Base-by-base conservation (phyloP, 176 grass and related monocot species). In the Cenchrus purpureus region DNA sequence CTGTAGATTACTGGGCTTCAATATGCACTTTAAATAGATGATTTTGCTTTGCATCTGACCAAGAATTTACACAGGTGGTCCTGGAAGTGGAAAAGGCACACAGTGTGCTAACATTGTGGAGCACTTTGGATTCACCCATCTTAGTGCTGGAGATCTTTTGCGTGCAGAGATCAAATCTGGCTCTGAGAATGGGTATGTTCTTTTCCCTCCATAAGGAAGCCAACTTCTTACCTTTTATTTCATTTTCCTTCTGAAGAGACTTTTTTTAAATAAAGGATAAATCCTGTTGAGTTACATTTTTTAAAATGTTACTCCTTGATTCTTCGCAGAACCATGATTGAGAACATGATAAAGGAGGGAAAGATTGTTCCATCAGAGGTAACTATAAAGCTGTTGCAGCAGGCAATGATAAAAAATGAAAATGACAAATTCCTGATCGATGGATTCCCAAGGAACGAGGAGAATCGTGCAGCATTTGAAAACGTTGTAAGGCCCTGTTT, bases 321-420 rank as follows among this genome's bases (percentile, higher is more conserved):
- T 17, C 46, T 88, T 85, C 45, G 48, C 89, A 97, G 91, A 68
- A 94, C 94, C 71, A 97, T 97, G 94, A 97, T 97, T 66, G 89
- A 97, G 74, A 97, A 97, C 84, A 97, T 97, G 94, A 97, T 97
- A 90, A 97, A 94, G 75, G 95, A 97, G 64, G 95, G 95, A 74
- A 94, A 97, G 78, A 92, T 97, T 86, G 95, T 97, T 76, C 90
- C 95, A 34, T 94, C 95, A 1, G 92, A 97, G 91, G 90, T 97
- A 28, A 97, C 95, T 73, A 94, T 97, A 90, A 91, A 92, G 81
- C 92, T 97, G 66, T 82, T 97, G 85, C 84, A 92, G 83, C 78
- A 85, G 29, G 95, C 95, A 51, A 97, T 97, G 88, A 76, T 89
- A 56, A 91, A 97, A 89, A 91, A 11, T 85, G 90, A 69, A 78